A percentile compares a stretch with the other conserved stretches of the same genome.
phyloP scores from a whole-genome alignment of 345 rosid species.

The Luvunga scandens region DNA sequence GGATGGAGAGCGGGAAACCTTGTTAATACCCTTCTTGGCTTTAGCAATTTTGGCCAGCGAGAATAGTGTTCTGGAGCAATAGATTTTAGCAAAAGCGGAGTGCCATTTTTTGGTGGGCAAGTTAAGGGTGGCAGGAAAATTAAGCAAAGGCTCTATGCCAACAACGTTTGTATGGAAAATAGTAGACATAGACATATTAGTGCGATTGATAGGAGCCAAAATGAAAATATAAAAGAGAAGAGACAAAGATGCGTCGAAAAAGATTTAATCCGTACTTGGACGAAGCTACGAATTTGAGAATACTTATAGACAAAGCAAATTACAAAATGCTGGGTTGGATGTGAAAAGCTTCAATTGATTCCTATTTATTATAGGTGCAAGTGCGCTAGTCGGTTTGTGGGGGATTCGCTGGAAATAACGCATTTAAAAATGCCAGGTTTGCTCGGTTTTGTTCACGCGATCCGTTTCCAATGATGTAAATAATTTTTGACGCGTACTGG shows the following conservation, averaged over 20 bases:
- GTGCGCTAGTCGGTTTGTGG: fast-evolving
- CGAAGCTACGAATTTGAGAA: no score
- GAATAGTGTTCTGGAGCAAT: constrained; percentile 48
- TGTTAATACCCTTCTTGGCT: neutral
- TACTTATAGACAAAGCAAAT: no score
- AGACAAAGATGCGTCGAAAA: neutral
- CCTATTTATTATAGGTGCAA: no score
- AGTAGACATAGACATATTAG: constrained; percentile 7
- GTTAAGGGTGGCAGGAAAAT: constrained; percentile 26
- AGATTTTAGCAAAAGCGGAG: constrained; percentile 41
- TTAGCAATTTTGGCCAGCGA: constrained; percentile 3
- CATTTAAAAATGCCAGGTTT: no score
- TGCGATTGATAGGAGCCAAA: neutral
- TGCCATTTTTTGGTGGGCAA: constrained; percentile 51
- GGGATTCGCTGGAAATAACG: no score
- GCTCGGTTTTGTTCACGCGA: no score
- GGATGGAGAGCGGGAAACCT: constrained; percentile 26
- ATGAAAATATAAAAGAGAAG: neutral
- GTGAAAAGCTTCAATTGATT: neutral
- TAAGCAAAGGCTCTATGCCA: constrained; percentile 28
- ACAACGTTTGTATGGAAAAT: constrained; percentile 16
- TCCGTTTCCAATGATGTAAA: no score
- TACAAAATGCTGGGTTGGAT: neutral
- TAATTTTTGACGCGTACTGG: neutral
- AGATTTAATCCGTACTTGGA: no score